phyloP scores from a whole-genome alignment of 768 basidiomycete species.

The Ramaria sp. region DNA sequence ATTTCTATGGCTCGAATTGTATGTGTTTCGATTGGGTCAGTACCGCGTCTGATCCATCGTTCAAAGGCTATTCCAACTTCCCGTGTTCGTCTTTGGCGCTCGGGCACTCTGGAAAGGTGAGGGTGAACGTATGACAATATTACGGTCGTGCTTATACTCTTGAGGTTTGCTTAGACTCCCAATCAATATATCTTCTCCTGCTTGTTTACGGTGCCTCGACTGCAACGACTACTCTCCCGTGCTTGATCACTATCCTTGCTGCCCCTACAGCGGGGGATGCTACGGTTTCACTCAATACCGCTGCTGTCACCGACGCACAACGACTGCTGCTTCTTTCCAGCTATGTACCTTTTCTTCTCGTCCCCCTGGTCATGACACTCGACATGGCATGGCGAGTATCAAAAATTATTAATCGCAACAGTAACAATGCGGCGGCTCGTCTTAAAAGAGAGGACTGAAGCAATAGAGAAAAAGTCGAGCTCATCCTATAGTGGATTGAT shows the following conservation, averaged over 20 bases:
- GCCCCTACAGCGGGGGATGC: slow-evolving; percentile 31
- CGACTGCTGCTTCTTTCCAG: slow-evolving; percentile 46
- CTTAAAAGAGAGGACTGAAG: not conserved
- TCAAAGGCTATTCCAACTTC: slow-evolving; percentile 59
- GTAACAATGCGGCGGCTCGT: not conserved
- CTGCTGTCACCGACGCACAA: slow-evolving; percentile 40
- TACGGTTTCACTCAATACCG: slow-evolving; percentile 17
- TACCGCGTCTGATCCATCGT: not conserved
- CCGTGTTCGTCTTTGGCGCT: slow-evolving; percentile 64
- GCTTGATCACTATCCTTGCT: slow-evolving; percentile 47
- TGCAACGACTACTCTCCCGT: slow-evolving; percentile 66
- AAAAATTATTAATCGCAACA: not conserved
- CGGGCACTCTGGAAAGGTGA: slow-evolving; percentile 47
- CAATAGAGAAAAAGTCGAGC: not conserved
- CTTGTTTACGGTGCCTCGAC: slow-evolving; percentile 70
- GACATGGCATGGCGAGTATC: slow-evolving; percentile 41
- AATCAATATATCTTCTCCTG: slow-evolving; percentile 48
- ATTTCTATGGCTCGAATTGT: slow-evolving; percentile 56
- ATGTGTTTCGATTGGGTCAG: slow-evolving; percentile 15
- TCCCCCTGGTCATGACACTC: slow-evolving; percentile 61
- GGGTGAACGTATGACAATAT: not conserved
- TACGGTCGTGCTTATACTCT: not conserved
- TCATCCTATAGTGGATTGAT: no score
- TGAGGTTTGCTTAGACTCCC: slow-evolving; percentile 28
- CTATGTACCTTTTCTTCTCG: slow-evolving; percentile 66